Evolutionary conservation across 495 filamentous ascomycete genomes (phyloP), one percentile per base, ranked within the genome.

Genomic region (Glonium stellatum): DNA sequence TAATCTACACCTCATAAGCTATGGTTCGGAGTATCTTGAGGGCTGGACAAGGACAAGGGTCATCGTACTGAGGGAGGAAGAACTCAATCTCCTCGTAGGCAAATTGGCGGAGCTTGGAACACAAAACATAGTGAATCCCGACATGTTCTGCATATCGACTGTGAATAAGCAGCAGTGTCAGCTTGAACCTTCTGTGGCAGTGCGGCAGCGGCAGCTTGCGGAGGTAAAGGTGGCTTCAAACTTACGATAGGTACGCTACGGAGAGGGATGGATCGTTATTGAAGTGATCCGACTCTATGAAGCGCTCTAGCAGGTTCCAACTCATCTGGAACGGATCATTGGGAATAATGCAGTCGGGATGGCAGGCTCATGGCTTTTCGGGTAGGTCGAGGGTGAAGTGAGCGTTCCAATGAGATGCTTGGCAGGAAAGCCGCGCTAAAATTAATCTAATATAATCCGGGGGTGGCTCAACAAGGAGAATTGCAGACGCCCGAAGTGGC

Each of bases 61-160:
- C 42, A 25, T 60, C 62, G 55, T 55, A 65, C 65, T 88, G 87
- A 48, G 87, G 87, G 19, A 90, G 80, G 75, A 89, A 89, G 81
- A 90, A 90, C 72, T 90, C 87, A 70, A 90, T 87, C 74, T 90
- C 86, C 73, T 87, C 84, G 74, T 89, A 89, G 62, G 81, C 82
- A 72, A 90, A 90, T 72, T 87, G 84, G 66, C 87, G 86, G 52
- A 90, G 80, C 78, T 90, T 90, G 62, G 79, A 83, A 78, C 87
- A 89, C 39, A 90, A 78, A 44, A 89, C 84, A 73, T 88, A 87
- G 75, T 88, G 86, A 61, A 90, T 87, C 42, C 87, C 87, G 70
- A 90, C 84, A 77, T 90, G 84, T 67, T 88, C 84, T 64, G 87
- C 87, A 78, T 90, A 90, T 58, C 87, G 87, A 58, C 86, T 89